phyloP scores from a whole-genome alignment of 1,284 basidiomycete genomes.

The Meira miltonrushii region DNA sequence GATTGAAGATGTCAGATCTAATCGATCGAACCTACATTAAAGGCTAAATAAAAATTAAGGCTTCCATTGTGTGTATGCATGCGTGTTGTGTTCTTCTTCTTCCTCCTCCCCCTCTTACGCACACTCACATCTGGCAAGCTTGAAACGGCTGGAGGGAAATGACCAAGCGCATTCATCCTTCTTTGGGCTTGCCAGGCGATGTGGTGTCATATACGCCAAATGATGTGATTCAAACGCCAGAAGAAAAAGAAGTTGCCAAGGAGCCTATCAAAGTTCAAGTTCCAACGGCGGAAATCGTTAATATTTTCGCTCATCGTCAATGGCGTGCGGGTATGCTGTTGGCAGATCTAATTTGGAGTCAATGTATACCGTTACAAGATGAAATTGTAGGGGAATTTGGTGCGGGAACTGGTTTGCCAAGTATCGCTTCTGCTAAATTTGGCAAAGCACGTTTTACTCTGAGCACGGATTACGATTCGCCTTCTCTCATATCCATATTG shows the following conservation, averaged over 20 bases:
- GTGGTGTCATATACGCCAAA: neutral
- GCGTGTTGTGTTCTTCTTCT: too few relatives aligned
- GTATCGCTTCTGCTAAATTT: slow-evolving; percentile 57
- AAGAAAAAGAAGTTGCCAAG: neutral
- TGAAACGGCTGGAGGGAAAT: neutral
- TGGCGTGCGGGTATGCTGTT: slow-evolving; percentile 51
- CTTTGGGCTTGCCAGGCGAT: slow-evolving; percentile 7
- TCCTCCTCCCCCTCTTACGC: too few relatives aligned
- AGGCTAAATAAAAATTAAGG: too few relatives aligned
- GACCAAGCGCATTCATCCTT: slow-evolving; percentile 1
- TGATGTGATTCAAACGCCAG: neutral
- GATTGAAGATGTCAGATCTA: too few relatives aligned
- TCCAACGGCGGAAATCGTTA: slow-evolving; percentile 42
- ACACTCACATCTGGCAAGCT: too few relatives aligned
- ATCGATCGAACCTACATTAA: too few relatives aligned
- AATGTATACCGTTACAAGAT: neutral
- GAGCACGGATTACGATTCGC: slow-evolving; percentile 46
- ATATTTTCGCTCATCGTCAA: slow-evolving; percentile 49
- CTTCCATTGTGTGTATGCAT: too few relatives aligned
- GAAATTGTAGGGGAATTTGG: slow-evolving; percentile 70
- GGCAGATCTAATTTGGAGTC: slow-evolving; percentile 26
- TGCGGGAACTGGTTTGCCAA: slow-evolving; percentile 79
- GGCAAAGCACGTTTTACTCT: slow-evolving; percentile 11
- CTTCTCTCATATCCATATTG: slow-evolving; percentile 38
- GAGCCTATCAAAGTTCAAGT: slow-evolving; percentile 27